Evolutionary conservation across 441 rosid genomes (phyloP), one percentile per base, ranked within the genome.

Genomic region (Adansonia madagascariensis): DNA sequence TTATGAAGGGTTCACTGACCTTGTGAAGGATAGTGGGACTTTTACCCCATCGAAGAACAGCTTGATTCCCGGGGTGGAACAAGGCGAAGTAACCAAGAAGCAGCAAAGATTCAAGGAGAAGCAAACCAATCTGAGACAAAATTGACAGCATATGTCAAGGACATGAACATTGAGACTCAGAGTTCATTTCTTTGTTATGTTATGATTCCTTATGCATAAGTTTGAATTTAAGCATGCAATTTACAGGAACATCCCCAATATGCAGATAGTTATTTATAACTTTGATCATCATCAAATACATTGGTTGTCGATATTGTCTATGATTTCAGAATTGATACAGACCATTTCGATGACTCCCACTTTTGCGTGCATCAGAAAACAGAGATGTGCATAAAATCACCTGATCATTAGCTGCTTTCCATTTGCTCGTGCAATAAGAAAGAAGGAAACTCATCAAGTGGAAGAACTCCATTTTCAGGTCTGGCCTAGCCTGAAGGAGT

Each of bases 1-100:
- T 44, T 50, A 10, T 44, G 8, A 27, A 68, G 39, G 43, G 59
- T 59, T 68, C 57, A 80, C 91, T 82, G 71, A 89, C 97, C 94
- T 92, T 90, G 85, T 92, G 97, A 79, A 92, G 94, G 80, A 92
- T 89, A 18, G 97, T 92, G 24, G 93, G 94, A 82, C 94, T 87
- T 78, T 90, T 90, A 76, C 93, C 93, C 97, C 97, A 92, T 41
- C 94, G 89, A 73, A 90, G 93, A 73, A 92, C 93, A 18, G 92
- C 97, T 82, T 90, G 97, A 85, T 90, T 92, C 77, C 85, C 88
- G 2, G 82, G 73, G 86, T 92, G 97, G 82, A 92, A 89, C 86
- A 92, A 83, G 43, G 94, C 86, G 81, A 92, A 92, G 83, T 89
- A 84, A 71, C 93, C 86, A 39, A 90, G 94, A 78, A 92, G 92